Evolutionary conservation across 2,329 filamentous ascomycete species (phyloP).

Genomic region (Microdochium nivale): DNA sequence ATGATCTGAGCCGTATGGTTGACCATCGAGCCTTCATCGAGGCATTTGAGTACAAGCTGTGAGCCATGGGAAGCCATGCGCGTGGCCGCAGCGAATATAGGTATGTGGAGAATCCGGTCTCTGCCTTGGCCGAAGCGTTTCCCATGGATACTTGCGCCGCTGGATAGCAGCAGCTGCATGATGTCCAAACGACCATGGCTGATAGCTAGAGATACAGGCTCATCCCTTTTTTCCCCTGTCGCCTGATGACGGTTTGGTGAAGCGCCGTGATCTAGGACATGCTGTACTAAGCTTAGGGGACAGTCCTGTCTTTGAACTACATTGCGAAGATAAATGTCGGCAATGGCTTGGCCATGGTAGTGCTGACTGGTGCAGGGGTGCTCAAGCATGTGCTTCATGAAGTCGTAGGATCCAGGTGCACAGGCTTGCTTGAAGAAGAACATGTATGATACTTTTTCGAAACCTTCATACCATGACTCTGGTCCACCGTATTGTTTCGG

Average conservation of each 20-base stretch:
- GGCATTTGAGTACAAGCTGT: neutral
- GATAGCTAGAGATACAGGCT: neutral
- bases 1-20: neutral
- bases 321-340: neutral
- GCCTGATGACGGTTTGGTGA: neutral
- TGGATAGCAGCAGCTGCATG: neutral
- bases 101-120: neutral
- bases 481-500: neutral
- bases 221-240: neutral
- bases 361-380: neutral
- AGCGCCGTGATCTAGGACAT: neutral
- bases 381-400: neutral
- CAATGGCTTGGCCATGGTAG: neutral
- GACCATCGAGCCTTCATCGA: neutral
- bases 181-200: neutral
- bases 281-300: neutral
- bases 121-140: neutral
- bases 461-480: neutral
- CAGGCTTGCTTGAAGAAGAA: neutral
- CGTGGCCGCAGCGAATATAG: neutral
- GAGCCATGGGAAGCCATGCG: neutral
- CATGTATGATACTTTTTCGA: neutral
- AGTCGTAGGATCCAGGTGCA: neutral
- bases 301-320: neutral
- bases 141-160: neutral